Percentiles rank a stretch among this genome's conserved stretches.
Conservation (phyloP, 2,329 filamentous ascomycete genomes). For the Cercospora sp. region DNA sequence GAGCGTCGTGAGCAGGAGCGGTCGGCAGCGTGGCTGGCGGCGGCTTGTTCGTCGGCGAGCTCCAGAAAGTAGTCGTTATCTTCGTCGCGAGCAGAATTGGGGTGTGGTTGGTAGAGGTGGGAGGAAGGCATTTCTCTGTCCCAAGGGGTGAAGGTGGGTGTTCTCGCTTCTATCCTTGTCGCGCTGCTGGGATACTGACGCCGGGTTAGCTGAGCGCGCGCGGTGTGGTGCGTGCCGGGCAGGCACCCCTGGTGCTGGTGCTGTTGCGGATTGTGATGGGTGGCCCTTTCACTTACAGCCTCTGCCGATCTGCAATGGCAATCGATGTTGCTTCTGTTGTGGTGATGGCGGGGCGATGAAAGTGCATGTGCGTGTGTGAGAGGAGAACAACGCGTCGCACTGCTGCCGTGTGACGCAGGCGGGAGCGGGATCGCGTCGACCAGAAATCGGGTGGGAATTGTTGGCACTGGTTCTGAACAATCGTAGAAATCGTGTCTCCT, state of each 20-base stretch:
- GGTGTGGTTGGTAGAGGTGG: background rate
- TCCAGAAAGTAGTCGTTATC: conserved; percentile 33
- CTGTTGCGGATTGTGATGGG: background rate
- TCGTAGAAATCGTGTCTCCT: background rate
- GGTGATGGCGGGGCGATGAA: background rate
- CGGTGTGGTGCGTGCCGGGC: background rate
- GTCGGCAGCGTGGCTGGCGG: conserved; percentile 49
- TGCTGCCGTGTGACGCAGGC: background rate
- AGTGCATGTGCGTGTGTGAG: background rate
- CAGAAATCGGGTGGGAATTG: background rate
- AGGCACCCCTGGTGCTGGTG: background rate
- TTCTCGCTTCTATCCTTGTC: background rate
- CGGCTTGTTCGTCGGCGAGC: conserved; percentile 29
- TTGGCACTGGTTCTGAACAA: background rate
- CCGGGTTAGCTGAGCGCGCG: too few species aligned
- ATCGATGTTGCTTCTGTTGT: background rate
- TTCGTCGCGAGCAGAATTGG: conserved; percentile 12
- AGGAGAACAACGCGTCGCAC: background rate
- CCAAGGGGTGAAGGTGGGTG: background rate
- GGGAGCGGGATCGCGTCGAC: background rate
- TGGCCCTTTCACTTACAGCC: background rate
- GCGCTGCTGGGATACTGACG: too few species aligned
- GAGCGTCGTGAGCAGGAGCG: conserved; percentile 6
- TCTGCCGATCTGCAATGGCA: background rate
- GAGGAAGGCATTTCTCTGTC: background rate